These are phyloP conservation scores for Neurospora sp. DNA, from an alignment of 2,329 filamentous ascomycete genomes.

Conservation along the genomic window DNA sequence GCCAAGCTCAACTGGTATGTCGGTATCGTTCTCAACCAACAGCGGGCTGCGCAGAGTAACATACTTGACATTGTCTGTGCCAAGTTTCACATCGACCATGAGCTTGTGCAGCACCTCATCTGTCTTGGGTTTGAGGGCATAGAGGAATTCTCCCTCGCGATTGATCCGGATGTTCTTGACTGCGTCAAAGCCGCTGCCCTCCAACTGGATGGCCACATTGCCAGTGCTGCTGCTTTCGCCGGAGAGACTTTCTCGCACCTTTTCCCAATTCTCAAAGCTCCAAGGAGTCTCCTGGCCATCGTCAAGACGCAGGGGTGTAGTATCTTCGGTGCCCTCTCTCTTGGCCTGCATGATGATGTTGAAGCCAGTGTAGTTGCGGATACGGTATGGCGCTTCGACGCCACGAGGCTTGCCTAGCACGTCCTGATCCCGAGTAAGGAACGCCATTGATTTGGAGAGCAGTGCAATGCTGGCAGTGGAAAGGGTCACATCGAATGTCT, in stretches of 20 bases:
- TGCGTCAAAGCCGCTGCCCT: slow-evolving; percentile 88
- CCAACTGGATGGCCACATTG: slow-evolving; percentile 71
- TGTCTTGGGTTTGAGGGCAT: slow-evolving; percentile 78
- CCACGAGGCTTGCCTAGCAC: slow-evolving; percentile 88
- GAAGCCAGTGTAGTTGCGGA: slow-evolving; percentile 94
- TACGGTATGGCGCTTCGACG: slow-evolving; percentile 82
- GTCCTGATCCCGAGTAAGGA: slow-evolving; percentile 80
- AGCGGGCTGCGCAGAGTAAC: slow-evolving; percentile 91
- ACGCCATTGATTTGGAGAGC: slow-evolving; percentile 85
- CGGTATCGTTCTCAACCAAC: slow-evolving; percentile 88
- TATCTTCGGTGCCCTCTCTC: slow-evolving; percentile 54
- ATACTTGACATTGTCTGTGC: slow-evolving; percentile 94
- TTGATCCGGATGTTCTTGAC: slow-evolving; percentile 83
- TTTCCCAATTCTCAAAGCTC: slow-evolving; percentile 95
- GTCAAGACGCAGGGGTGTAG: slow-evolving; percentile 64
- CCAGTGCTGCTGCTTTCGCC: slow-evolving; percentile 69
- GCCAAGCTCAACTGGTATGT: slow-evolving; percentile 90
- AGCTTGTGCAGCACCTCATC: slow-evolving; percentile 80
- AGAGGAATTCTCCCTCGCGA: slow-evolving; percentile 88
- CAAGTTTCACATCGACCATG: slow-evolving; percentile 83
- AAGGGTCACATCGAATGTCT: slow-evolving; percentile 82
- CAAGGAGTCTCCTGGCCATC: slow-evolving; percentile 90
- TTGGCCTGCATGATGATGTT: slow-evolving; percentile 77
- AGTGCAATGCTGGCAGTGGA: slow-evolving; percentile 91
- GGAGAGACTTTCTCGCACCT: slow-evolving; percentile 86